Base-by-base conservation (phyloP, 75 land plant species). In the Cunninghamia lanceolata region DNA sequence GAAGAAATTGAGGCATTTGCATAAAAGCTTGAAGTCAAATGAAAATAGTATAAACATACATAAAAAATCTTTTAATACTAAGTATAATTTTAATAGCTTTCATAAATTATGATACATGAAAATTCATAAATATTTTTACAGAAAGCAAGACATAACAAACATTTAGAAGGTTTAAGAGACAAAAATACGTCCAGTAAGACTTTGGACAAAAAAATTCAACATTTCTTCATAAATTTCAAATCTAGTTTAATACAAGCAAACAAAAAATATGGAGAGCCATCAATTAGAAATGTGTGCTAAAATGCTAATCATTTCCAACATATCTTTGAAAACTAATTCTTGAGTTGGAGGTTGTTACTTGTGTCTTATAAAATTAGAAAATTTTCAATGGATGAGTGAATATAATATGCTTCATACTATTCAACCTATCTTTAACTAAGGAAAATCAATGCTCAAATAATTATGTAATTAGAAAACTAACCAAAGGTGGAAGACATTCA, bases 401-500 rank as follows among this genome's bases (percentile, higher is more conserved):
- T 15, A 56, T 19, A 42, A 0, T 34, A 13, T 39, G 39, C 11
- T 76, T 45, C 73, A 32, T 9, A 81, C 15, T 53, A 11, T 40
- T n/a, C n/a, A n/a, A n/a, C n/a, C n/a, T n/a, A n/a, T n/a, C 17
- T 71, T 74, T 4, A 54, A 32, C 16, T 53, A 34, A 71, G 54
- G 54, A 50, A 53, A 11, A 84, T 34, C 21, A 54, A 50, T 25
- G 21, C 68, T 25, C 68, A 14, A 59, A 59, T 25, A 59, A 59
- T 59, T 59, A 25, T 25, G 28, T 7, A 54, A 0, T 84, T 84
- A 6, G 3, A 32, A 32, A 14, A 17, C 89, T 56, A 59, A 96
- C 99, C 90, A 97, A 88, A 11, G 92, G 93, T 66, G 99, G 99
- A 52, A 97, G 95, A 85, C 95, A 95, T 36, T 95, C 96, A 81